phyloP scores from a whole-genome alignment of 495 filamentous ascomycete species.

The Symbiotaphrina buchneri region DNA sequence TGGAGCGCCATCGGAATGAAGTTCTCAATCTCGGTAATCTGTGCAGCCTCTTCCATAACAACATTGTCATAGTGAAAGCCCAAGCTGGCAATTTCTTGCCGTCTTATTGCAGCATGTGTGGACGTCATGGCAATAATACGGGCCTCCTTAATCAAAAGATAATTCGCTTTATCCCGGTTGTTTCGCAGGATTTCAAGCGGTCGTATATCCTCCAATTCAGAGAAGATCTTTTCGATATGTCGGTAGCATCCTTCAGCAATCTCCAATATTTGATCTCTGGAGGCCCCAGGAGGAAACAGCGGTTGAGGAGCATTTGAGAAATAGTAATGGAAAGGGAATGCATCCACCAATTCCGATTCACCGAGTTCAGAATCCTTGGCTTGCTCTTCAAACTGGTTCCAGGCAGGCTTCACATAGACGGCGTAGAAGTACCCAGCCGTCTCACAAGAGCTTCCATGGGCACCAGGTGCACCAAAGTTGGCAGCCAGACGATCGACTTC shows the following conservation, averaged over 20 bases:
- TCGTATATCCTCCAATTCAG: conserved; percentile 77
- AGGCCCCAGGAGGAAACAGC: conserved; percentile 41
- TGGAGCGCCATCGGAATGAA: conserved; percentile 89
- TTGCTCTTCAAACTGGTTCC: conserved; percentile 59
- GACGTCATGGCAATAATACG: conserved; percentile 96
- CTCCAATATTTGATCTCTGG: conserved; percentile 49
- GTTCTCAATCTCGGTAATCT: conserved; percentile 94
- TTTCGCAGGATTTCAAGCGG: conserved; percentile 86
- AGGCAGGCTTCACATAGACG: conserved; percentile 74
- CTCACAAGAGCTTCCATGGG: conserved; percentile 87
- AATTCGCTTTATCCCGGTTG: conserved; percentile 81
- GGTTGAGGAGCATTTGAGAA: conserved; percentile 78
- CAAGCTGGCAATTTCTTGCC: conserved; percentile 70
- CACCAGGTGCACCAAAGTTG: conserved; percentile 66
- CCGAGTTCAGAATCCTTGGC: conserved; percentile 20
- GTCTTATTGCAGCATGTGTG: conserved; percentile 94
- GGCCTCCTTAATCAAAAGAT: conserved; percentile 84
- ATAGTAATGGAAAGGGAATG: conserved; percentile 71
- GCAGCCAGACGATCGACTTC: conserved; percentile 77
- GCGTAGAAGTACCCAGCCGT: conserved; percentile 91
- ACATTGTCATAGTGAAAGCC: conserved; percentile 97
- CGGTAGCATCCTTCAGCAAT: conserved; percentile 69
- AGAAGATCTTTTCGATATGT: conserved; percentile 81
- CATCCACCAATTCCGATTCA: conserved; percentile 36
- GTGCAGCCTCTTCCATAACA: conserved; percentile 95